phyloP scores from a whole-genome alignment of 2,329 filamentous ascomycete species.

The Emericellopsis atlantica region DNA sequence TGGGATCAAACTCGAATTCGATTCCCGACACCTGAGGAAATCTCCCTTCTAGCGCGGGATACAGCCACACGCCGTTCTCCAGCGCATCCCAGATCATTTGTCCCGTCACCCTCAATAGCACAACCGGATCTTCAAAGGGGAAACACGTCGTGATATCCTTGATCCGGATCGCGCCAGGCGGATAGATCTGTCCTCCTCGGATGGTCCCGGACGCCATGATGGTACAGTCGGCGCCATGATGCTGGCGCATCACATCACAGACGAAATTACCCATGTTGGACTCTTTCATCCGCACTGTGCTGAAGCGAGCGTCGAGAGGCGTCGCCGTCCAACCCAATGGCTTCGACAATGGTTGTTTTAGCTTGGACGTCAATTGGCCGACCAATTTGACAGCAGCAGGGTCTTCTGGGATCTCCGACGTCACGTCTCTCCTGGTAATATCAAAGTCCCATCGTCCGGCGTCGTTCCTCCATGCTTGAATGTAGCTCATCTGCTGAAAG shows the following conservation, averaged over 20 bases:
- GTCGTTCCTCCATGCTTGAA: constrained; percentile 56
- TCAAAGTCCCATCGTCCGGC: constrained; percentile 59
- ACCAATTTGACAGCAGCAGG: constrained; percentile 48
- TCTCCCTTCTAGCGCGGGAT: constrained; percentile 71
- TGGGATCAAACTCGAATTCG: constrained; percentile 57
- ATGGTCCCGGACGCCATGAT: constrained; percentile 82
- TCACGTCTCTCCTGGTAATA: constrained; percentile 63
- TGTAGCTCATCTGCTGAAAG: constrained; percentile 84
- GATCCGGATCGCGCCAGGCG: constrained; percentile 62
- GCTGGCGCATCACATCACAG: constrained; percentile 78
- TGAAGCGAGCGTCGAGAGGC: constrained; percentile 77
- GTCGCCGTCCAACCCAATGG: constrained; percentile 73
- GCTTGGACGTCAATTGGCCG: constrained; percentile 54
- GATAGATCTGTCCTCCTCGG: constrained; percentile 78
- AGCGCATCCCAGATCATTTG: constrained; percentile 65
- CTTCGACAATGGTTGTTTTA: constrained; percentile 68
- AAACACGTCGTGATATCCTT: constrained; percentile 84
- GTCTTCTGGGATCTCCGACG: constrained; percentile 55
- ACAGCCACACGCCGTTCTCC: constrained; percentile 70
- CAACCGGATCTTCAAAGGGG: constrained; percentile 82
- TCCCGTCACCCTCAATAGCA: constrained; percentile 62
- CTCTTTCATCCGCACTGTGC: constrained; percentile 63
- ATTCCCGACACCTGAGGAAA: constrained; percentile 87
- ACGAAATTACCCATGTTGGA: constrained; percentile 86
- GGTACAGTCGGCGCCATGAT: constrained; percentile 69